Conservation (phyloP, 192 early-diverging fungal genomes). For the Coemansia umbellata region DNA sequence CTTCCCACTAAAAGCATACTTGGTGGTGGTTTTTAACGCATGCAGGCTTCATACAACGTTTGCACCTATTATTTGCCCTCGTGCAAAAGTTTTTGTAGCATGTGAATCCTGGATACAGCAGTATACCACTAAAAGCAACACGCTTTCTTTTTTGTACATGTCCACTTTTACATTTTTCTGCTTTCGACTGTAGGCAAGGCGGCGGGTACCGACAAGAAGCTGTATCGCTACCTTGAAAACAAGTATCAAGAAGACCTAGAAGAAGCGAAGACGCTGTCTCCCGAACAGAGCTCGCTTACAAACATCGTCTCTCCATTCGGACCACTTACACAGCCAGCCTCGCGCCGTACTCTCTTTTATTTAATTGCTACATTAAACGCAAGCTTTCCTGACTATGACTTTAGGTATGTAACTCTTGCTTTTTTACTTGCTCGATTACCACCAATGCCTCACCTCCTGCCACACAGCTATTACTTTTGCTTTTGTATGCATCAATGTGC, state of each 20-base stretch:
- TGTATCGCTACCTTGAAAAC: constrained; percentile 82
- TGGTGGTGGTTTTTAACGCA: too few relatives aligned
- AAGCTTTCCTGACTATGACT: constrained; percentile 96
- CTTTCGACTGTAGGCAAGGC: constrained; percentile 68
- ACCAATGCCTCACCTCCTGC: too few relatives aligned
- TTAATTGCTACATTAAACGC: constrained; percentile 94
- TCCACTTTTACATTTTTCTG: background rate
- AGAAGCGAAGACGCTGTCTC: constrained; percentile 59
- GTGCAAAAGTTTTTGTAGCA: too few relatives aligned
- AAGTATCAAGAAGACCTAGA: constrained; percentile 70
- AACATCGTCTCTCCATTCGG: constrained; percentile 82
- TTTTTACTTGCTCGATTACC: too few relatives aligned
- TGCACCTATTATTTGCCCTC: too few relatives aligned
- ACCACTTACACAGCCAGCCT: constrained; percentile 78
- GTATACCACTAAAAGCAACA: too few relatives aligned
- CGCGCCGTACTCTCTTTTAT: constrained; percentile 88
- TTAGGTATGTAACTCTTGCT: constrained; percentile 84
- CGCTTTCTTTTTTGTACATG: background rate
- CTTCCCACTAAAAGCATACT: too few relatives aligned
- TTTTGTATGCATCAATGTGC: background rate
- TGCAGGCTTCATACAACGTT: too few relatives aligned
- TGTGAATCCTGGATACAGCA: background rate
- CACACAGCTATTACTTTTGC: too few relatives aligned
- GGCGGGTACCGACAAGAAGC: constrained; percentile 89
- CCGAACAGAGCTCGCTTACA: constrained; percentile 60